phyloP scores from a whole-genome alignment of 2,329 filamentous ascomycete species.

The Sordariomycetes sp. region DNA sequence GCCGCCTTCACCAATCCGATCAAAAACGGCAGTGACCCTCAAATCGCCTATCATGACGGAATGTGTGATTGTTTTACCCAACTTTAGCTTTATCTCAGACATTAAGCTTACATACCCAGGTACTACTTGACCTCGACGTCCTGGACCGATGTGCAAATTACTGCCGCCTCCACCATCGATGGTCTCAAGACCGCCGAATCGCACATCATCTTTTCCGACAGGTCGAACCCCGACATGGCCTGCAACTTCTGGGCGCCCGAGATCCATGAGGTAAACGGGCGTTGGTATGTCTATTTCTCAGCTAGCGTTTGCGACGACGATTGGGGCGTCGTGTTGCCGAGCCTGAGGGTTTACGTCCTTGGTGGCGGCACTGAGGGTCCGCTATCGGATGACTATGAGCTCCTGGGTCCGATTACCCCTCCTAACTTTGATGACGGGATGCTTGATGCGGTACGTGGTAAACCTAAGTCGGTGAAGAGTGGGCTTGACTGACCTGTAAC shows the following conservation, averaged over 20 bases:
- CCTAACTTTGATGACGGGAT: no score
- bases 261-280: conserved; percentile 32
- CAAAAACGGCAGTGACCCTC: conserved; percentile 36
- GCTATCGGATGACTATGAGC: no score
- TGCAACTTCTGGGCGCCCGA: conserved; percentile 48
- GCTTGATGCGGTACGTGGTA: no score
- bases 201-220: conserved; percentile 35
- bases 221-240: conserved; percentile 25
- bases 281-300: conserved; percentile 9
- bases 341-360: no score
- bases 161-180: conserved; percentile 36
- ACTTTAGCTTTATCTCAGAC: no score
- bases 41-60: conserved; percentile 34
- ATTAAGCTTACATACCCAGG: conserved; percentile 13
- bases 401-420: no score
- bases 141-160: conserved; percentile 41
- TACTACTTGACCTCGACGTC: conserved; percentile 45
- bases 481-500: no score
- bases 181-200: conserved; percentile 38
- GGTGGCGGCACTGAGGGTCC: no score
- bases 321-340: no score
- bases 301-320: no score
- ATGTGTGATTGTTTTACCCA: no score
- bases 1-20: conserved; percentile 31
- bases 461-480: no score